Evolutionary conservation across 2,329 filamentous ascomycete species (phyloP).

Genomic region (Phyllosticta paracitricarpa): DNA sequence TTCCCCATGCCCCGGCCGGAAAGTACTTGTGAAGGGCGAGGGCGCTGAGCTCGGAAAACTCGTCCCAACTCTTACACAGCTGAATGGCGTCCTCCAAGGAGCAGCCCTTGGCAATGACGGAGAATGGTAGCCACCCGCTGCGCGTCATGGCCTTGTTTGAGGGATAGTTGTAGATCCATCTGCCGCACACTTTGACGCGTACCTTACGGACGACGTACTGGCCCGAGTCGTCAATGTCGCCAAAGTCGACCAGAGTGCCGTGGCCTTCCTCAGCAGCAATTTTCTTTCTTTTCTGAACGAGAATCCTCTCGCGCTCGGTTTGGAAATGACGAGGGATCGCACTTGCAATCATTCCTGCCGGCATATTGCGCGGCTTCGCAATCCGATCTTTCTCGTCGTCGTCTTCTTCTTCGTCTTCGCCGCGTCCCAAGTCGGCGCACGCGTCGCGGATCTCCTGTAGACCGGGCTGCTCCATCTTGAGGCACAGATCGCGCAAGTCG

Average conservation of each 20-base stretch:
- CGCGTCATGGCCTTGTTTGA: conserved; percentile 38
- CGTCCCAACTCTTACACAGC: conserved; percentile 43
- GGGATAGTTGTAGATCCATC: conserved; percentile 43
- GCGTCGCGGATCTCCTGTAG: conserved; percentile 42
- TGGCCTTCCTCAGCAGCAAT: conserved; percentile 9
- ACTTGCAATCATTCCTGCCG: not conserved
- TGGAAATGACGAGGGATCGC: conserved; percentile 16
- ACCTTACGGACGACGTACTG: conserved; percentile 29
- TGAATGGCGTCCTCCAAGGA: conserved; percentile 34
- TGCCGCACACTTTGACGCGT: conserved; percentile 39
- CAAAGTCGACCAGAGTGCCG: conserved; percentile 26
- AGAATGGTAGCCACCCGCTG: conserved; percentile 43
- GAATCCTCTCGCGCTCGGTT: conserved; percentile 25
- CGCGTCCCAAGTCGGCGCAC: conserved; percentile 39
- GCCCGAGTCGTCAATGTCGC: conserved; percentile 24
- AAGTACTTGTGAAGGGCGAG: conserved; percentile 39
- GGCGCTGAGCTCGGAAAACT: conserved; percentile 40
- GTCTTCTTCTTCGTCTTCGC: conserved; percentile 29
- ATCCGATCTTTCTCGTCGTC: conserved; percentile 14
- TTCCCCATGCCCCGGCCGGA: conserved; percentile 36
- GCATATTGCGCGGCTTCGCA: not conserved
- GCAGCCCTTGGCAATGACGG: conserved; percentile 40
- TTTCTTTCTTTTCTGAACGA: conserved; percentile 14
- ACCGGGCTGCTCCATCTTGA: conserved; percentile 39
- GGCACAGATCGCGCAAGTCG: conserved; percentile 38